Evolutionary conservation across 139 green algal species (phyloP).

Genomic region (Tetraselmis chui): DNA sequence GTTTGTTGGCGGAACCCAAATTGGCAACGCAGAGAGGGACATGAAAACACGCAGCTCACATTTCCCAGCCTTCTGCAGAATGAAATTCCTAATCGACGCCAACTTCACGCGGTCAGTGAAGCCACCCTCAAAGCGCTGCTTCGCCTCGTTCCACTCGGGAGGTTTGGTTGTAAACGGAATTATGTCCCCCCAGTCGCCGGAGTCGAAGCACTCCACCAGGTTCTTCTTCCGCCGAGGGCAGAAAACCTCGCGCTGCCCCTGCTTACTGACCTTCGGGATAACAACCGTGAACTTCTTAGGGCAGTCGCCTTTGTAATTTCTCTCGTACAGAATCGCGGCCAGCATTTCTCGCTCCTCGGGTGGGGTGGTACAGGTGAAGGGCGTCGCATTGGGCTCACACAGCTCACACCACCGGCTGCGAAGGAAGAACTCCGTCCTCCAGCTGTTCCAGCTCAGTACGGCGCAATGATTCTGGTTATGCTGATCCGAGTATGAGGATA

Average conservation of each 20-base stretch:
- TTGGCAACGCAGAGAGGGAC: too few relatives aligned
- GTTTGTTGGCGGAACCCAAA: too few relatives aligned
- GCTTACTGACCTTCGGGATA: not conserved
- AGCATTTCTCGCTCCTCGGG: not conserved
- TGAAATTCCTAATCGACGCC: not conserved
- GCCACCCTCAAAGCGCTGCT: constrained; percentile 5
- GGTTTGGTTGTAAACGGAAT: not conserved
- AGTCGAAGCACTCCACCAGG: not conserved
- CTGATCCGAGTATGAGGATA: constrained; percentile 4
- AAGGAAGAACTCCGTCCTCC: not conserved
- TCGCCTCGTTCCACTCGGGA: constrained; percentile 1
- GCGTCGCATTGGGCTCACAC: not conserved
- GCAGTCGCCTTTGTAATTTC: not conserved
- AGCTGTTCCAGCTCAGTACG: not conserved
- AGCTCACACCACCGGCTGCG: not conserved
- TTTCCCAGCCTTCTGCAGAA: not conserved
- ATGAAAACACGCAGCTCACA: too few relatives aligned
- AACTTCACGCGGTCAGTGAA: constrained; percentile 5
- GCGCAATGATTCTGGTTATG: constrained; percentile 2
- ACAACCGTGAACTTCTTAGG: not conserved
- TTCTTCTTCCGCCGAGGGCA: not conserved
- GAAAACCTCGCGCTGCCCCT: constrained; percentile 1
- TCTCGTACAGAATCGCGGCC: not conserved
- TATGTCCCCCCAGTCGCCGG: not conserved
- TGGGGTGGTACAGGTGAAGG: not conserved